Base-by-base conservation (phyloP, 2,329 filamentous ascomycete species). In the Trematosphaeria pertusa region DNA sequence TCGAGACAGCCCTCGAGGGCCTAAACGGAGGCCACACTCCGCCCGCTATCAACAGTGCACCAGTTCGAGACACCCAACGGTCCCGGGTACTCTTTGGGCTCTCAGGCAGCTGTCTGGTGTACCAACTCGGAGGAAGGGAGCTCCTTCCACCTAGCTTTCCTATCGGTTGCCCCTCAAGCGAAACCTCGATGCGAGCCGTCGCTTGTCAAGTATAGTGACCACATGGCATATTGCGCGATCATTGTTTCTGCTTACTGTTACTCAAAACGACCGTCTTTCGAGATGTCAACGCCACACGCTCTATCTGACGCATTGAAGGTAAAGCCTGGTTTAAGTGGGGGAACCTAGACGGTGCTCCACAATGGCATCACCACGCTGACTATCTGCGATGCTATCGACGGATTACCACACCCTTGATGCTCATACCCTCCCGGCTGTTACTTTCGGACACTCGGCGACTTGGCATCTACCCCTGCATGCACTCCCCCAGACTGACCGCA, bases 231-330 rank as follows among this genome's bases (percentile, higher is more conserved):
- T 30, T 31, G 15, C 10, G 10, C 28, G 17, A 44, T 47, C 21
- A 17, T 35, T 14, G 46, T 48, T 46, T 53, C 41, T 54, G 48
- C 48, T 55, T 52, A 52, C 46, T 44, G 47, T 58, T 51, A 56
- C 44, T 52, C 48, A 47, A 58, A 58, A 58, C 54, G 32, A 6
- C 18, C 7, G 15, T 17, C 20, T 14, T 52, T 50, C 44, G 28
- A 47, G 41, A 43, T 44, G n/a, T 20, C n/a, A 17, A 43, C 32
- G 12, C 26, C 24, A 39, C 34, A 37, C 34, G 15, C 7, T 31
- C 19, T 11, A 37, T 37, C 31, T 15, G 12, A 21, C 15, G 21
- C n/a, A n/a, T n/a, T n/a, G n/a, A n/a, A n/a, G n/a, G n/a, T n/a
- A n/a, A n/a, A n/a, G n/a, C n/a, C n/a, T n/a, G n/a, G n/a, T n/a